A percentile compares a stretch with the other conserved stretches of the same genome.
Conservation (phyloP, 2,329 filamentous ascomycete genomes). For the Epicoccum nigrum region DNA sequence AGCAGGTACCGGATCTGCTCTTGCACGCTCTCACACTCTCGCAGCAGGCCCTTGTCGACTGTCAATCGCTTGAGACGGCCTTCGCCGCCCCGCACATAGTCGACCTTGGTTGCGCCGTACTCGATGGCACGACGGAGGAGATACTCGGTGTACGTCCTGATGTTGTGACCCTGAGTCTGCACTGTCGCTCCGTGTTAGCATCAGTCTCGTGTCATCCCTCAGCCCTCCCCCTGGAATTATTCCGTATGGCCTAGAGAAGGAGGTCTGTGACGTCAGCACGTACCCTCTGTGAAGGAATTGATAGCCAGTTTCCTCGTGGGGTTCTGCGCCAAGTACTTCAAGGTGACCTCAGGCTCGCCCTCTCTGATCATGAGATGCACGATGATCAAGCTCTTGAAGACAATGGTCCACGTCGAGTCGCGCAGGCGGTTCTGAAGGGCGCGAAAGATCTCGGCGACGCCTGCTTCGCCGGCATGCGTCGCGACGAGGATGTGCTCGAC, state of each 20-base stretch:
- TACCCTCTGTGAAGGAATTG: constrained; percentile 90
- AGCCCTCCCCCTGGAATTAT: neutral
- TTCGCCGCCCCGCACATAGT: constrained; percentile 86
- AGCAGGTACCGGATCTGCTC: constrained; percentile 83
- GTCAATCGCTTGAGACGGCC: constrained; percentile 82
- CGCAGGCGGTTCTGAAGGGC: constrained; percentile 85
- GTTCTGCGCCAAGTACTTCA: constrained; percentile 82
- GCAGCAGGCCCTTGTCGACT: constrained; percentile 88
- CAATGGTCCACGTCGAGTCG: constrained; percentile 99
- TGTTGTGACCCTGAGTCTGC: constrained; percentile 93
- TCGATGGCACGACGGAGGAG: constrained; percentile 80
- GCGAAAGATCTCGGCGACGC: constrained; percentile 94
- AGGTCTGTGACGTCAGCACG: constrained; percentile 40
- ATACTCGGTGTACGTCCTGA: constrained; percentile 88
- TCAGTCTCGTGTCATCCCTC: neutral
- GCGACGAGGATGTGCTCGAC: constrained; percentile 97
- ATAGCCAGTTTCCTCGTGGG: constrained; percentile 79
- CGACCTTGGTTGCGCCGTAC: constrained; percentile 81
- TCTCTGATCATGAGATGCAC: constrained; percentile 98
- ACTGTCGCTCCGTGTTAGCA: constrained; percentile 67
- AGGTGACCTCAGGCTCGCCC: constrained; percentile 85
- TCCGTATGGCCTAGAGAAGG: neutral
- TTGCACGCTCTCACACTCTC: constrained; percentile 91
- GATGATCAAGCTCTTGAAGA: constrained; percentile 96
- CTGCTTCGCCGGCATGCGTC: constrained; percentile 91